Evolutionary conservation across 805 yeast genomes (phyloP), one percentile per base, ranked within the genome.

Genomic region (Wickerhamomyces ciferrii): DNA sequence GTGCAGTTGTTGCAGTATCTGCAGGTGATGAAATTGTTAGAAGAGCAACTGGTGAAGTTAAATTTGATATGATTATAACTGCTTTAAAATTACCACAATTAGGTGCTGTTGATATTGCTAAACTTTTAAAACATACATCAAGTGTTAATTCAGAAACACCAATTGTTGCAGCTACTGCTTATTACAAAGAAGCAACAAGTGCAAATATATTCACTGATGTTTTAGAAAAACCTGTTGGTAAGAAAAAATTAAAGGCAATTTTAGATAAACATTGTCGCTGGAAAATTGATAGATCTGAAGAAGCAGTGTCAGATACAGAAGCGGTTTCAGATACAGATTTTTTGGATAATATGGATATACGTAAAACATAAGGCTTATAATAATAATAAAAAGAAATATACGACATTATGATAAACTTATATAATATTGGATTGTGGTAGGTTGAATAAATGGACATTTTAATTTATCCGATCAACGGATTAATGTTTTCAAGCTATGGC

Each of bases 1-100:
- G 96, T 66, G 79, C 83, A 13, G 96, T 89, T 9, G 86, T 87
- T 5, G 71, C 86, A 2, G 85, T 87, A 7, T 70, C 81, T 0
- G 81, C 82, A 48, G 96, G 96, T 1, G 92, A 89, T 49, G 97
- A 90, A 50, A 71, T 90, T 48, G 77, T 90, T 14, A 74, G 94
- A 49, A 69, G 94, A 46, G 88, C 89, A 7, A 85, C 96, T 0
- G 86, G 95, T 34, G 83, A 83, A 44, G 86, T 88, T 18, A 84
- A 81, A 59, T 92, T 89, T 68, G 97, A 91, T 65, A 53, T 90
- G 37, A 88, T 91, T 25, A 71, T 91, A 48, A 81, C 94, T 0
- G 94, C 92, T 2, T 70, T 85, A 45, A 78, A 78, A 53, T 68
- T 86, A 20, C 78, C 86, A 15, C 83, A 81, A 49, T 69, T 85